phyloP scores from a whole-genome alignment of 1,284 basidiomycete species.

The Heterobasidion occidentale region DNA sequence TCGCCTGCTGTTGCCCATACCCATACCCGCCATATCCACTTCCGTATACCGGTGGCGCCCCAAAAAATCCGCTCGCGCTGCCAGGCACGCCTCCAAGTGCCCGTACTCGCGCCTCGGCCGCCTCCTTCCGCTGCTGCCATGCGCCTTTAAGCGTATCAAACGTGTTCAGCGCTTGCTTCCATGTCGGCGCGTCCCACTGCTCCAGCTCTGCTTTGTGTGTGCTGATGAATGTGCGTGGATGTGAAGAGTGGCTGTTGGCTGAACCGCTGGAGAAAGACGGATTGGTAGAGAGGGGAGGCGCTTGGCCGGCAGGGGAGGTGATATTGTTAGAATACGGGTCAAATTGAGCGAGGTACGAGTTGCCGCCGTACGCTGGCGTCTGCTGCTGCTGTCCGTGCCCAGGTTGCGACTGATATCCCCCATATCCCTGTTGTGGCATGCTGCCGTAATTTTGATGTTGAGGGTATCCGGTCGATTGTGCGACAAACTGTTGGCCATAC shows the following conservation, averaged over 20 bases:
- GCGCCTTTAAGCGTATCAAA: constrained; percentile 27
- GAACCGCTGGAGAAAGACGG: neutral
- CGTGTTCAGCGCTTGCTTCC: constrained; percentile 27
- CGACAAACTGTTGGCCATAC: constrained; percentile 26
- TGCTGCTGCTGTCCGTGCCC: constrained; percentile 14
- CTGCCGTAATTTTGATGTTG: constrained; percentile 16
- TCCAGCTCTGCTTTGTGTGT: constrained; percentile 29
- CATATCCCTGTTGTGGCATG: constrained; percentile 10
- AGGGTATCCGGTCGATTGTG: constrained; percentile 14
- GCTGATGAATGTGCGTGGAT: constrained; percentile 29
- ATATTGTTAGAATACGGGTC: constrained; percentile 21
- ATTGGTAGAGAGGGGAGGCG: neutral
- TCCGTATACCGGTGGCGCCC: constrained; percentile 14
- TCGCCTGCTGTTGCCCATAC: constrained; percentile 17
- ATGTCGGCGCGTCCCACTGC: constrained; percentile 27
- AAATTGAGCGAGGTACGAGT: constrained; percentile 25
- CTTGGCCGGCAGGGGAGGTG: neutral
- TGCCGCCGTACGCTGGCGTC: constrained; percentile 17
- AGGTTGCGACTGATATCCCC: constrained; percentile 1
- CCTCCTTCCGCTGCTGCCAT: constrained; percentile 23
- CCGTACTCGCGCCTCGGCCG: constrained; percentile 21
- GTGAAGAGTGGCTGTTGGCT: constrained; percentile 14
- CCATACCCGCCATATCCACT: constrained; percentile 15
- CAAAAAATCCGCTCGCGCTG: constrained; percentile 20
- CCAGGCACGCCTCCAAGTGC: constrained; percentile 13